Evolutionary conservation across 495 filamentous ascomycete species (phyloP), one percentile per base, ranked within the genome.

Genomic region (Aspergillus carlsbadensis): DNA sequence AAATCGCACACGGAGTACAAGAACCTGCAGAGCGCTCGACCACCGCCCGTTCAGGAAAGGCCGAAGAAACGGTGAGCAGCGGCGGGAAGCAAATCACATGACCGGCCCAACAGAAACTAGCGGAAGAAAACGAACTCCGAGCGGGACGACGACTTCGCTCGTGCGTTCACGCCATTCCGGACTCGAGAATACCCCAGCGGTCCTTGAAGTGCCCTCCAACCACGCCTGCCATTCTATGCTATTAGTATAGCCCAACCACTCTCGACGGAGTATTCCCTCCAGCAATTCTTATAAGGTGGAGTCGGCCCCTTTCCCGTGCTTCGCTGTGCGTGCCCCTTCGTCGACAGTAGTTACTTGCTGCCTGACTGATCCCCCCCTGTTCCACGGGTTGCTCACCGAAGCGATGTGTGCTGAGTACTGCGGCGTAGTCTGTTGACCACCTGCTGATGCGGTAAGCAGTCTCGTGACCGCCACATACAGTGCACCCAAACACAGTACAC

Each of bases 111-210:
- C 21, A 22, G 44, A 15, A 18, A 6, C 7, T 13, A 4, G 20
- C 21, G 35, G 49, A 13, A 51, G 31, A 31, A 40, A 29, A 2
- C 18, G 2, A 13, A 31, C 20, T 26, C 36, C 34, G 36, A 24
- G 33, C 53, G 36, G 54, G 54, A 57, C 45, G 45, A 44, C 45
- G 36, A 43, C 24, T 57, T 50, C 54, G 37, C 54, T n/a, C 14
- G 36, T 50, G 54, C 45, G 54, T 50, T 50, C 36, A 50, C 24
- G 20, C 26, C 54, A 56, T 56, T 57, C 54, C 54, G 54, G 45
- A 57, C 54, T 57, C 54, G 67, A 77, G 73, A 78, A 76, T 77
- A 78, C 76, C n/a, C 61, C 73, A 68, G 71, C 76, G 70, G 73
- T 76, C 75, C 74, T 72, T 62, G 73, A 77, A 77, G 73, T 76